Base-by-base conservation (phyloP, 495 filamentous ascomycete species). In the Patellaria atrata region DNA sequence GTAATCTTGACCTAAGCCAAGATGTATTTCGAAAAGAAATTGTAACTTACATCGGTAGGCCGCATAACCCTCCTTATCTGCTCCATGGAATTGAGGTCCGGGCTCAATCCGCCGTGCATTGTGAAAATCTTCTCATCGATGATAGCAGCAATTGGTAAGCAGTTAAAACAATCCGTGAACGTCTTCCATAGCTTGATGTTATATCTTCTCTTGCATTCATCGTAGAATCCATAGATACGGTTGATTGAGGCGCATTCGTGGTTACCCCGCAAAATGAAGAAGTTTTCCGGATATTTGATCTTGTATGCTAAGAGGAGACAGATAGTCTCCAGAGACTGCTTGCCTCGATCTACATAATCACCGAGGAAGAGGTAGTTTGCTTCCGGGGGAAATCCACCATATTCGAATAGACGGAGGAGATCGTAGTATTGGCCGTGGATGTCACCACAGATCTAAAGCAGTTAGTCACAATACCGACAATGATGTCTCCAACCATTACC, bases 171-270 rank as follows among this genome's bases (percentile, higher is more conserved):
- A 53, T 97, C 89, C 23, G 89, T 97, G 56, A 97, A 97, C 5
- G 89, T 97, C 70, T 97, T 97, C 89, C 89, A 97, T 44, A 97
- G 75, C 73, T 97, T 97, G 67, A 97, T 97, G 67, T 97, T 97
- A 63, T 97, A 97, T 41, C 89, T 70, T 44, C 89, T 77, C 69
- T 97, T 97, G 73, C 89, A 97, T 60, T 97, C 89, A 56, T 97
- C 89, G 65, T 97, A 97, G 67, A 97, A 97, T 27, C 89, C 89
- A 50, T 97, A 97, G 62, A 97, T 97, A 60, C 89, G 91, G 67
- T 97, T 97, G 69, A 97, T 97, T 14, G 89, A 94, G 16, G 89
- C 89, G 63, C 89, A 97, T 58, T 97, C 89, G 65, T 97, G 89
- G 71, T 97, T 97, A 37, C 89, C 89, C 45, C 89, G 81, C 28